These are phyloP conservation scores for Neurospora sp. DNA, from an alignment of 495 filamentous ascomycete species.

Conservation along the genomic window DNA sequence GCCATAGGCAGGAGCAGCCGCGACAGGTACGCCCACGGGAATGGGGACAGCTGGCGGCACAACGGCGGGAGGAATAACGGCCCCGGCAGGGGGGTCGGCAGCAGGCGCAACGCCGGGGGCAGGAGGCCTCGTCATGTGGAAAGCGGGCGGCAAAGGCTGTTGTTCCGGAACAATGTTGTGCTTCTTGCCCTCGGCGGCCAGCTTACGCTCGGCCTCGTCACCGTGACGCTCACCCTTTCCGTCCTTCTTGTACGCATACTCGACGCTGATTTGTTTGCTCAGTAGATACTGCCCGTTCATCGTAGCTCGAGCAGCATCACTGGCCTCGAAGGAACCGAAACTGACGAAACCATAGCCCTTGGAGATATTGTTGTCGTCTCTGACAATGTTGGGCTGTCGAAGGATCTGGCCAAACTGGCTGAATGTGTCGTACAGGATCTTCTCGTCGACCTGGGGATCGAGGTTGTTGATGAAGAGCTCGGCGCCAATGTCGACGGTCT, in stretches of 20 bases:
- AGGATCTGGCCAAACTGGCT: slow-evolving; percentile 81
- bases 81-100: slow-evolving; percentile 17
- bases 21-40: slow-evolving; percentile 1
- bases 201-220: slow-evolving; percentile 84
- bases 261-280: slow-evolving; percentile 90
- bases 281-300: slow-evolving; percentile 97
- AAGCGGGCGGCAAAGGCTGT: slow-evolving; percentile 48
- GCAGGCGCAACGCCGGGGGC: slow-evolving; percentile 10
- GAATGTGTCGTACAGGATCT: slow-evolving; percentile 95
- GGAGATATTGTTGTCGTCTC: slow-evolving; percentile 80
- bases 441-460: slow-evolving; percentile 90
- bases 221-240: slow-evolving; percentile 95
- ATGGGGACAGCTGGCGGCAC: not conserved
- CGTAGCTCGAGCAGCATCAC: slow-evolving; percentile 78
- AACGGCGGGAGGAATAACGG: slow-evolving; percentile 10
- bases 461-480: slow-evolving; percentile 97
- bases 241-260: slow-evolving; percentile 99
- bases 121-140: slow-evolving; percentile 29
- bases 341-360: slow-evolving; percentile 98
- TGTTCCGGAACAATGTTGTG: slow-evolving; percentile 76
- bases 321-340: slow-evolving; percentile 88
- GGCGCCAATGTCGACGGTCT: slow-evolving; percentile 88
- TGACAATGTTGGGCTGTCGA: slow-evolving; percentile 81
- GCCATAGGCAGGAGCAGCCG: slow-evolving; percentile 17
- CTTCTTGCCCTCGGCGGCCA: slow-evolving; percentile 86